A percentile compares a stretch with the other conserved stretches of the same genome.
phyloP scores from a whole-genome alignment of 2,329 filamentous ascomycete genomes.

The Emericellopsis atlantica region DNA sequence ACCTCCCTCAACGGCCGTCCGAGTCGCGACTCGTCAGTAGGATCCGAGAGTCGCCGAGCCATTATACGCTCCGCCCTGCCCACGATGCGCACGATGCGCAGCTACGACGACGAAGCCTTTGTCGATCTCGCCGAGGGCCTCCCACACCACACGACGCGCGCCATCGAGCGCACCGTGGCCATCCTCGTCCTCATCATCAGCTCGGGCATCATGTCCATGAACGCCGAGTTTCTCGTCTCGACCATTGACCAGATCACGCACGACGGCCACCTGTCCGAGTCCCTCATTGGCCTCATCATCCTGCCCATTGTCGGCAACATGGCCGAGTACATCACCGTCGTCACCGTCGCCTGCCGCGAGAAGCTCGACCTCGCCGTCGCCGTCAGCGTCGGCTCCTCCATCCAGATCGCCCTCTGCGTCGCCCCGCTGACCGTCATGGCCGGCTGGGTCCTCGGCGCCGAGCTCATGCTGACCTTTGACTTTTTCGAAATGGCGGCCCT shows the following conservation, averaged over 20 bases:
- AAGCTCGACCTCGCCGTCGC: constrained; percentile 47
- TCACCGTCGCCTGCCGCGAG: constrained; percentile 40
- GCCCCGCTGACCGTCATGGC: constrained; percentile 47
- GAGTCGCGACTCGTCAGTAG: neutral
- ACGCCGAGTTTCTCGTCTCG: constrained; percentile 48
- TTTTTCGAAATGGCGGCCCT: constrained; percentile 64
- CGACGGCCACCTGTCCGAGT: constrained; percentile 33
- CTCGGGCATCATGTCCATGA: constrained; percentile 44
- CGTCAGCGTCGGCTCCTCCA: constrained; percentile 43
- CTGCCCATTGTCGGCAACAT: constrained; percentile 24
- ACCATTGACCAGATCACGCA: constrained; percentile 43
- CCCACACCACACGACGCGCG: no score
- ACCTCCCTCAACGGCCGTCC: neutral
- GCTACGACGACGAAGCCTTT: constrained; percentile 13
- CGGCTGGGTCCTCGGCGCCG: constrained; percentile 41
- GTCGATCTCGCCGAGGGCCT: neutral
- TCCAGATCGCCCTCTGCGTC: constrained; percentile 50
- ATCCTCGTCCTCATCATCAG: constrained; percentile 37
- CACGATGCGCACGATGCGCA: neutral
- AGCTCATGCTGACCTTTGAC: constrained; percentile 58
- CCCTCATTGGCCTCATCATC: constrained; percentile 48
- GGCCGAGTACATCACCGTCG: constrained; percentile 42
- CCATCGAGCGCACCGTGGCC: constrained; percentile 21
- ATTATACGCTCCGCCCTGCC: neutral
- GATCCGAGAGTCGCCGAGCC: no score